A percentile compares a stretch with the other conserved stretches of the same genome.
Evolutionary conservation across 176 grass and related monocot species (phyloP).

Genomic region (Triticum timopheevii): DNA sequence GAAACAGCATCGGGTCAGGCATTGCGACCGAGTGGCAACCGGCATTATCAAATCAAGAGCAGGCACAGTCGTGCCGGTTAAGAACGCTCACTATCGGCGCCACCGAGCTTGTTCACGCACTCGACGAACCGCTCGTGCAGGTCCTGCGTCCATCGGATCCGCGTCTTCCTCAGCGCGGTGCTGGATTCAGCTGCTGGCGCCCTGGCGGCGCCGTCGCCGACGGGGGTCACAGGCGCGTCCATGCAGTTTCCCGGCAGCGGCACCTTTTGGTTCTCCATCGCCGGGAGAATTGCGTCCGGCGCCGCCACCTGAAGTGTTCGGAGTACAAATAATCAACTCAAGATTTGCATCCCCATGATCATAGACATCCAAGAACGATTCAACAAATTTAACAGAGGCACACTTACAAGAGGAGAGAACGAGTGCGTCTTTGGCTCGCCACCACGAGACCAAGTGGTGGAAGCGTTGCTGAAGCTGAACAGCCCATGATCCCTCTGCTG

Average conservation of each 20-base stretch:
- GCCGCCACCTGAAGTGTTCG: neutral
- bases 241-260: conserved; percentile 8
- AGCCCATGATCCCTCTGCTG: no score
- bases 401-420: no score
- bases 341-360: no score
- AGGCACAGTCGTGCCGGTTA: neutral
- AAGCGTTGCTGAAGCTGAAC: no score
- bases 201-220: neutral
- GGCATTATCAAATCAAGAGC: no score
- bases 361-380: no score
- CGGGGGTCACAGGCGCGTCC: neutral
- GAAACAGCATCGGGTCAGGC: neutral
- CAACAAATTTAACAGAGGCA: no score
- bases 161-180: conserved; percentile 48
- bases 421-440: no score
- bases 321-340: no score
- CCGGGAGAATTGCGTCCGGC: neutral
- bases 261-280: conserved; percentile 20
- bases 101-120: conserved; percentile 72
- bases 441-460: no score
- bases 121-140: conserved; percentile 79
- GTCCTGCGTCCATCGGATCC: conserved; percentile 88
- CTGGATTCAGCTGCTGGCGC: neutral
- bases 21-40: no score
- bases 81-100: conserved; percentile 59